A percentile compares a stretch with the other conserved stretches of the same genome.
Evolutionary conservation across 2,329 filamentous ascomycete genomes (phyloP).

Genomic region (Penicillium brevicompactum): DNA sequence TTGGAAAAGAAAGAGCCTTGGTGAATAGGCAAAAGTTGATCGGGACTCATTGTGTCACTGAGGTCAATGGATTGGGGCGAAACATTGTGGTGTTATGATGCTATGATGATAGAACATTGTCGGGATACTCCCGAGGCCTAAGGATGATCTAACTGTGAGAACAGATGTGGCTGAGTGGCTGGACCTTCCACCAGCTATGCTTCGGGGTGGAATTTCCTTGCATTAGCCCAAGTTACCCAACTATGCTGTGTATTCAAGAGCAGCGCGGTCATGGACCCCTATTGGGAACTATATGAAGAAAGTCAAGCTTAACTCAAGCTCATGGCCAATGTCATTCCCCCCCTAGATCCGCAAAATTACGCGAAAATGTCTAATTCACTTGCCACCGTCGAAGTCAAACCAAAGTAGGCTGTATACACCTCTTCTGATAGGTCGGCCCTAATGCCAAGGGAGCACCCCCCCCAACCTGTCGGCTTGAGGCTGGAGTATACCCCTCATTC

Average conservation of each 20-base stretch:
- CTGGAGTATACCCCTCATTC: slow-evolving; percentile 4
- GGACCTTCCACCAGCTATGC: background rate
- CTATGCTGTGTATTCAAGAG: too few species aligned
- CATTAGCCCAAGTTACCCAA: too few species aligned
- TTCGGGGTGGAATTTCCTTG: background rate
- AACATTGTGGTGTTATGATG: slow-evolving; percentile 10
- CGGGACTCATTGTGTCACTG: background rate
- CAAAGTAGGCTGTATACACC: background rate
- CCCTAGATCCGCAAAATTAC: background rate
- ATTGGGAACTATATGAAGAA: background rate
- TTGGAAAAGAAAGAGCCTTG: background rate
- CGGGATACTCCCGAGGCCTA: background rate
- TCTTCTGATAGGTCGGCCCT: background rate
- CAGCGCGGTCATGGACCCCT: background rate
- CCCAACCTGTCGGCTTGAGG: background rate
- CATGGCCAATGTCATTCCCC: background rate
- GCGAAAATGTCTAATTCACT: background rate
- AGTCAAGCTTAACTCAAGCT: background rate
- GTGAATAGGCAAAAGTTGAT: background rate
- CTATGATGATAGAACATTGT: slow-evolving; percentile 8
- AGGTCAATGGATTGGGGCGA: background rate
- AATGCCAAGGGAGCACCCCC: background rate
- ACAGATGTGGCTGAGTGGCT: slow-evolving; percentile 10
- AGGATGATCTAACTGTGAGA: slow-evolving; percentile 17
- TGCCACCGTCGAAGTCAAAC: background rate